Evolutionary conservation across 257 asterid species (phyloP), one percentile per base, ranked within the genome.

Genomic region (Solanum paucissectum): DNA sequence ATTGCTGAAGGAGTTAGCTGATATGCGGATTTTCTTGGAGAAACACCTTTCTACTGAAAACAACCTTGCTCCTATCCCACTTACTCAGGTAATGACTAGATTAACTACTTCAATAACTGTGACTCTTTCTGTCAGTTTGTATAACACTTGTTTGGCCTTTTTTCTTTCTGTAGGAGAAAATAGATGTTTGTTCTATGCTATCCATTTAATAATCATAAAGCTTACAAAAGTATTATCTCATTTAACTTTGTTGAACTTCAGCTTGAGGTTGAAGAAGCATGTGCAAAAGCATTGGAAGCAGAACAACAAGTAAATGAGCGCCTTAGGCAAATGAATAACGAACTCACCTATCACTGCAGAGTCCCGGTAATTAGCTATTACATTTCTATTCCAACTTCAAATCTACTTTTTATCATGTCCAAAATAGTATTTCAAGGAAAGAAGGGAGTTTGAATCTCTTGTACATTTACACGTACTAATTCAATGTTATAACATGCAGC

Each of bases 301-400:
- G 98, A 96, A 89, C 91, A 88, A 87, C 71, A 62, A 13, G 98
- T 96, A 52, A 94, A 92, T 92, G 92, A 87, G 83, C 91, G 93
- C 76, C 93, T 96, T 89, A 55, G 83, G 81, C 93, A 93, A 85
- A 69, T 96, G 95, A 95, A 91, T 75, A 76, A 88, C 10, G 97
- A 96, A 71, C 93, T 96, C 76, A 90, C 89, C 18, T 81, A 87
- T 69, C 98, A 95, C 86, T 93, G 96, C 93, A 92, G 96, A 90
- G 89, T 87, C 85, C 91, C 91, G 83, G 99, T 96, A 93, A 86
- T 94, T 49, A 33, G 0, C 86, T 55, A 38, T 12, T 34, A 25
- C 25, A 68, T 21, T 73, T 90, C 36, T 83, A 16, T 71, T 74
- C 33, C 12, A 21, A 84, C 76, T 87, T 34, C 9, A 86, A 64